Percentiles rank a stretch among this genome's conserved stretches.
These are phyloP conservation scores for Penicillium italicum DNA, from an alignment of 2,329 filamentous ascomycete species.

Conservation along the genomic window DNA sequence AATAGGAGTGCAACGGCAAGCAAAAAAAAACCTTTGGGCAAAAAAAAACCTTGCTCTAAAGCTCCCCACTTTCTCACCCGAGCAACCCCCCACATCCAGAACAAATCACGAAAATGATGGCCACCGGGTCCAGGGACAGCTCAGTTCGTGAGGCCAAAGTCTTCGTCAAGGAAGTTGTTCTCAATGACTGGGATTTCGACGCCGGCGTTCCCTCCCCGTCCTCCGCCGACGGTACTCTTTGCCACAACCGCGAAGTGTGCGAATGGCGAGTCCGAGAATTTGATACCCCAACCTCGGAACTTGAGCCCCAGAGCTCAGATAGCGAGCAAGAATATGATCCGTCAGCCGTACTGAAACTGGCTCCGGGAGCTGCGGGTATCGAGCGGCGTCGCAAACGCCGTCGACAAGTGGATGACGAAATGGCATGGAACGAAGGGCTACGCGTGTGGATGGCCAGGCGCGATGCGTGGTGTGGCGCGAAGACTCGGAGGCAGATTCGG, in stretches of 20 bases:
- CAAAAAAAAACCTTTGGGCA: constrained; percentile 6
- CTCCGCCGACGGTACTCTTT: constrained; percentile 15
- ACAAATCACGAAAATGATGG: constrained; percentile 13
- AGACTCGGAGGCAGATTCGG: constrained; percentile 28
- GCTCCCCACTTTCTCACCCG: constrained; percentile 14
- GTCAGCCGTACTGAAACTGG: constrained; percentile 21
- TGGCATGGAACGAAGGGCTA: constrained; percentile 75
- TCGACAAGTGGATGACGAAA: constrained; percentile 59
- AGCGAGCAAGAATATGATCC: constrained; percentile 10
- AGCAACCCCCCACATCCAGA: constrained; percentile 11
- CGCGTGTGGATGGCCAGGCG: constrained; percentile 73
- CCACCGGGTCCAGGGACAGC: constrained; percentile 35
- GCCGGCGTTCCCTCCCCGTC: constrained; percentile 22
- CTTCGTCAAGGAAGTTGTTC: constrained; percentile 40
- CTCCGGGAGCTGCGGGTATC: constrained; percentile 43
- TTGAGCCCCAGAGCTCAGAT: constrained; percentile 30
- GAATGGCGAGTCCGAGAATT: constrained; percentile 40
- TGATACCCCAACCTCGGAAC: constrained; percentile 37
- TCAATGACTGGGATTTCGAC: constrained; percentile 44
- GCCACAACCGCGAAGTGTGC: constrained; percentile 26
- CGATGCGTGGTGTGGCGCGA: constrained; percentile 80
- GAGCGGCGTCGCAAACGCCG: constrained; percentile 56
- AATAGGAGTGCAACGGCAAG: neutral
- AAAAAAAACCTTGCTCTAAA: constrained; percentile 14
- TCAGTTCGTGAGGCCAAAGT: constrained; percentile 42